Base-by-base conservation (phyloP, 768 basidiomycete species). In the Paxillus rubicundulus region DNA sequence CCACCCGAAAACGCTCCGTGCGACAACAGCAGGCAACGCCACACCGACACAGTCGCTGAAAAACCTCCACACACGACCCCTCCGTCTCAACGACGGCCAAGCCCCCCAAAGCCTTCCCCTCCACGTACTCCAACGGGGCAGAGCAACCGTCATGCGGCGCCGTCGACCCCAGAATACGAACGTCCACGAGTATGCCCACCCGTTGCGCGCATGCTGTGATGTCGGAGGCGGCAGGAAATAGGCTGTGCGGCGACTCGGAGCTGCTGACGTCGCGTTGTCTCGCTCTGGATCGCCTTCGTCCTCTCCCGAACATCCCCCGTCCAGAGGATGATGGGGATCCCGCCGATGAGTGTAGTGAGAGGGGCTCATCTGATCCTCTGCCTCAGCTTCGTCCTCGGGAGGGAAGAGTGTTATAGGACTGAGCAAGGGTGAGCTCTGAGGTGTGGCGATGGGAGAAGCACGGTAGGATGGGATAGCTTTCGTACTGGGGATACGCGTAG, bases 81-180 rank as follows among this genome's bases (percentile, higher is more conserved):
- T 62, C 37, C 68, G 46, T 53, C 50, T 49, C 47, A 36, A 50
- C 47, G 30, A 56, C 45, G 39, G 52, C 53, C 20, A 33, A 7
- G 42, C 47, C 49, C 61, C 43, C 37, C 49, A 40, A 20, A 66
- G 17, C 49, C 48, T 45, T 24, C 48, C 43, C 39, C 60, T 6
- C 56, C 56, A 37, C 28, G 57, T 18, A 46, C 52, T 62, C 72
- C 71, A 55, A 60, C 55, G 48, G 0, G 83, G 82, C 27, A 75
- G 50, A 5, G 70, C 66, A 13, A 86, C 17, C 16, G 76, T 73
- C 53, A 87, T 61, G n/a, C 81, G 77, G 54, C 84, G 74, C 16
- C 81, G 72, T 27, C 81, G 74, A 1, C 83, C 82, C 24, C 72
- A 63, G 49, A 85, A 73, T 20, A 75, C 73, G 60, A 87, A 86